phyloP scores from a whole-genome alignment of 163 green algal genomes.

The Coccomyxa subellipsoidea region DNA sequence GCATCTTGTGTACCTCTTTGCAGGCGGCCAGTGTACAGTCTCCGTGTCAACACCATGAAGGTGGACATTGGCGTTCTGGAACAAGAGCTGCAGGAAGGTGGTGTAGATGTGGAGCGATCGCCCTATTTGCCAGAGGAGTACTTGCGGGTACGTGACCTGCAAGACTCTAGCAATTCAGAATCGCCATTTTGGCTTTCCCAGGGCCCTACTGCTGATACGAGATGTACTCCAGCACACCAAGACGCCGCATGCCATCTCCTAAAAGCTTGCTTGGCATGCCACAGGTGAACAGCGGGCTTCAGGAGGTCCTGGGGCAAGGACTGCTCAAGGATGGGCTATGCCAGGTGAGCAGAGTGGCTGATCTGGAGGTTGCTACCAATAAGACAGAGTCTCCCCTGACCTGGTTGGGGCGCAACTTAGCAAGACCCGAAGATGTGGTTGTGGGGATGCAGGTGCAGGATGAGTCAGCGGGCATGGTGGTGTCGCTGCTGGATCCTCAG shows the following conservation, averaged over 20 bases:
- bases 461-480: constrained; percentile 69
- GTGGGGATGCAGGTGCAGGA: constrained; percentile 53
- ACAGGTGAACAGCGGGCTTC: constrained; percentile 33
- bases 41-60: constrained; percentile 7
- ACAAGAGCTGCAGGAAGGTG: constrained; percentile 37
- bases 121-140: constrained; percentile 60
- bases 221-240: no score
- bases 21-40: neutral
- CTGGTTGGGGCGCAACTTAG: no score
- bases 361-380: no score
- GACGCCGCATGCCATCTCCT: no score
- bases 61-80: constrained; percentile 25
- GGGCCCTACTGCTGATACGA: no score
- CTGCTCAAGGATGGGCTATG: constrained; percentile 18
- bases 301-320: constrained; percentile 41
- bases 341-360: constrained; percentile 17
- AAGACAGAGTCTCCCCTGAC: no score
- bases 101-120: constrained; percentile 31
- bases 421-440: no score
- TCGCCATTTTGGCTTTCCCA: no score
- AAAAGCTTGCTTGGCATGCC: neutral
- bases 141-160: constrained; percentile 35
- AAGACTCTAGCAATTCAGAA: neutral
- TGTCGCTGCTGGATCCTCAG: constrained; percentile 74
- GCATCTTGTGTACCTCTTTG: neutral